Evolutionary conservation across 1,284 basidiomycete genomes (phyloP), one percentile per base, ranked within the genome.

Genomic region (Trametes versicolor): DNA sequence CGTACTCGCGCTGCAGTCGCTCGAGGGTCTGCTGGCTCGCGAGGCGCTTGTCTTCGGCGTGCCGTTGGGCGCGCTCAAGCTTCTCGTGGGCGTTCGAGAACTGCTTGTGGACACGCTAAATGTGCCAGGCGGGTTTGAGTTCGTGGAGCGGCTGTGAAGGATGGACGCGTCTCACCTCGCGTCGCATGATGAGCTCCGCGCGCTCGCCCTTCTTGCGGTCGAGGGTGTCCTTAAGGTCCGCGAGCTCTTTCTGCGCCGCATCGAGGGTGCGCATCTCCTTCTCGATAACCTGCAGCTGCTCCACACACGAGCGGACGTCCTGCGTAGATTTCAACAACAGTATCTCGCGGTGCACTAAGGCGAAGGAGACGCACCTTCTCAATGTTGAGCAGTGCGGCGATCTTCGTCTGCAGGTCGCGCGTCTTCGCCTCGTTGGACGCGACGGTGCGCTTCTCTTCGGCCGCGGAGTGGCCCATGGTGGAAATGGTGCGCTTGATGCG

Each of bases 401-500:
- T 83, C 73, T 94, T 92, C n/a, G 85, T 80, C 66, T 91, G 87
- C 12, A 94, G 81, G 71, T 95, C 94, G 49, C 93, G 81, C 2
- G 87, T 82, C 77, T 94, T 94, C 19, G 83, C 81, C 71, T 94
- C 91, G 64, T 89, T 85, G 64, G 83, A 76, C 0, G 83, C 80
- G 17, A 92, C 81, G 0, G 82, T 82, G 62, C 83, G 85, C 78
- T 91, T 87, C 71, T 91, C 85, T 70, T 90, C 85, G 62, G 83
- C 75, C 0, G 85, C 86, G 0, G 84, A 87, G 10, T 79, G 73
- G 4, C 85, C 83, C 91, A 96, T 94, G 29, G 86, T 84, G 17
- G 83, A 78, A 65, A 97, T 96, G 50, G 88, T 90, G 60, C 90
- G 87, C 75, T 89, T 91, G 71, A 96, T 91, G 41, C 95, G 85